A percentile compares a stretch with the other conserved stretches of the same genome.
These are phyloP conservation scores for Pythium insidiosum DNA, from an alignment of 352 stramenopile species.

Conservation along the genomic window DNA sequence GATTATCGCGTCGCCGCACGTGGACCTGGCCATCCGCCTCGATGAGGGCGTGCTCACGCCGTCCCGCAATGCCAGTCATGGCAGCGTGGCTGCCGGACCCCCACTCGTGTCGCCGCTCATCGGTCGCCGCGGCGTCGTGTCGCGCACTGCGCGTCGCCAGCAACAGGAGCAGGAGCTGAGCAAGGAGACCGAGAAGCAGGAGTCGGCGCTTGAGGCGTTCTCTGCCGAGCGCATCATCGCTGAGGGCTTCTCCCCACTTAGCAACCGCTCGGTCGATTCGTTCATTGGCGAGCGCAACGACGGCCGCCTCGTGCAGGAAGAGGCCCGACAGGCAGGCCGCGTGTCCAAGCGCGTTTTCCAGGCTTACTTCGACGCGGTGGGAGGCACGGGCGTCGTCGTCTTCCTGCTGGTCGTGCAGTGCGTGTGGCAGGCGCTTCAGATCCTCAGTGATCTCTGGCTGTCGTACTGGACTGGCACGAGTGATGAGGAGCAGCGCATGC, in stretches of 20 bases:
- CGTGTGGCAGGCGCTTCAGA: conserved; percentile 77
- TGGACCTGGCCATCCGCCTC: conserved; percentile 47
- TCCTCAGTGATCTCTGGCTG: conserved; percentile 89
- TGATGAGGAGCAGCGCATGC: conserved; percentile 73
- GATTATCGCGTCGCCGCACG: conserved; percentile 54
- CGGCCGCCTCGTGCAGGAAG: conserved; percentile 22
- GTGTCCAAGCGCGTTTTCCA: conserved; percentile 28
- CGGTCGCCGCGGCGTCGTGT: conserved; percentile 8
- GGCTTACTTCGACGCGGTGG: conserved; percentile 39
- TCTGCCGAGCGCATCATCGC: conserved; percentile 15
- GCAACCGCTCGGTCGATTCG: conserved; percentile 19
- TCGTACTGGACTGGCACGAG: conserved; percentile 77
- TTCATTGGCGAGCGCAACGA: conserved; percentile 25
- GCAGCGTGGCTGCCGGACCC: conserved; percentile 17
- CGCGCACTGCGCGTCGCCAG: conserved; percentile 2
- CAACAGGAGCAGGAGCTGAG: neutral
- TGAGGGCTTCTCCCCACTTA: conserved; percentile 27
- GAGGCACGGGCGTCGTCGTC: conserved; percentile 32
- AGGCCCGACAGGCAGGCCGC: conserved; percentile 19
- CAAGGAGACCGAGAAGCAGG: neutral
- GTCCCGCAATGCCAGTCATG: conserved; percentile 30
- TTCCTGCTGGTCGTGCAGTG: conserved; percentile 57
- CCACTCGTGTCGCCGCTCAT: conserved; percentile 30
- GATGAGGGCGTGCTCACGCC: conserved; percentile 35
- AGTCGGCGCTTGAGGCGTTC: conserved; percentile 19